These are phyloP conservation scores for Litsea cubeba DNA, from an alignment of 164 flowering plant genomes.

Conservation along the genomic window DNA sequence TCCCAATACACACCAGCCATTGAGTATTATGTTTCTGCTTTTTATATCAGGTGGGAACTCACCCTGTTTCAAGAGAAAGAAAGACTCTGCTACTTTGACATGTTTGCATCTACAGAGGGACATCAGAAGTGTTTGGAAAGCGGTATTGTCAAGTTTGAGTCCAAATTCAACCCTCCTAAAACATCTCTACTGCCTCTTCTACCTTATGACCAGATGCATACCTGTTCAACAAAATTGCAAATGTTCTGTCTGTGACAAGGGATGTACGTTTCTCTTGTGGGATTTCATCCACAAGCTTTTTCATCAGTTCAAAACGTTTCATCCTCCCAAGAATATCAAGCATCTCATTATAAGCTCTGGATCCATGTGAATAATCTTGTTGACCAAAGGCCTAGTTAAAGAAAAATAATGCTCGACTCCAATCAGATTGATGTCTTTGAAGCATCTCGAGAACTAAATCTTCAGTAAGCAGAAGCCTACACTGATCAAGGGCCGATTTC, in stretches of 20 bases:
- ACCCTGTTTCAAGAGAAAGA: slow-evolving; percentile 33
- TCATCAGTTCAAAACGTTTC: slow-evolving; percentile 47
- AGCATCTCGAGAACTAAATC: slow-evolving; percentile 61
- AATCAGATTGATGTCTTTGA: slow-evolving; percentile 57
- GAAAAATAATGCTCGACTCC: slow-evolving; percentile 61
- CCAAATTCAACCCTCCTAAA: slow-evolving; percentile 56
- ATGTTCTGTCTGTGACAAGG: slow-evolving; percentile 49
- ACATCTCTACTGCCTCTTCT: slow-evolving; percentile 56
- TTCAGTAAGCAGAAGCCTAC: slow-evolving; percentile 33
- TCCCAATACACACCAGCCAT: slow-evolving; percentile 88
- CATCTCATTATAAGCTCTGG: slow-evolving; percentile 49
- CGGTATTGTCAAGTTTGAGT: slow-evolving; percentile 41
- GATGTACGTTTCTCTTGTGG: slow-evolving; percentile 23
- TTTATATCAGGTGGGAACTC: slow-evolving; percentile 58
- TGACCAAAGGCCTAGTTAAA: slow-evolving; percentile 53
- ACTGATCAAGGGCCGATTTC: slow-evolving; percentile 36
- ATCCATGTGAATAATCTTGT: slow-evolving; percentile 30
- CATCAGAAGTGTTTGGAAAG: slow-evolving; percentile 70
- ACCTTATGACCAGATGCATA: slow-evolving; percentile 65
- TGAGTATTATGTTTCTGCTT: slow-evolving; percentile 66
- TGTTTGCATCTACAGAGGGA: slow-evolving; percentile 77
- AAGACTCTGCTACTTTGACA: slow-evolving; percentile 62
- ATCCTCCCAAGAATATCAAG: slow-evolving; percentile 68
- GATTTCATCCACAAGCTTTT: slow-evolving; percentile 79
- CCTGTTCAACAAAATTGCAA: slow-evolving; percentile 48